These are phyloP conservation scores for Trichoderma sp. DNA, from an alignment of 2,329 filamentous ascomycete genomes.

Conservation along the genomic window DNA sequence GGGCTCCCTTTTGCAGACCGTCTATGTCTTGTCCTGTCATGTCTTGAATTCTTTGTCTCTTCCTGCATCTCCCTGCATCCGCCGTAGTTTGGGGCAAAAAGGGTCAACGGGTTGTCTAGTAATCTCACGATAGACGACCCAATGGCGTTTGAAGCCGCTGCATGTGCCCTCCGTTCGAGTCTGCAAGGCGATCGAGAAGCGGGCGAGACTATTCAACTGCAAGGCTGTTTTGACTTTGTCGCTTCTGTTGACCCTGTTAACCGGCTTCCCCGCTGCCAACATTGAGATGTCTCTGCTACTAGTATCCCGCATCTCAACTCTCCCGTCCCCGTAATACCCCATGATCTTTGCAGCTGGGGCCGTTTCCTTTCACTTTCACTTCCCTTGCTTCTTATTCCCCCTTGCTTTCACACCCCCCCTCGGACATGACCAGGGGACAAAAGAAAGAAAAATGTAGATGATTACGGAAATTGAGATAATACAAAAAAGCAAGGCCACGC, in stretches of 20 bases:
- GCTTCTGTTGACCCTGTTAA: no score
- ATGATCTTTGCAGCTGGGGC: not conserved
- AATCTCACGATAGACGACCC: slow-evolving; percentile 4
- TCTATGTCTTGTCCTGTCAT: not conserved
- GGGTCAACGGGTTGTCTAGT: no score
- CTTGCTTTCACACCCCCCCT: not conserved
- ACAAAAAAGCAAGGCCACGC: not conserved
- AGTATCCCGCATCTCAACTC: no score
- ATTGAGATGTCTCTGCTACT: no score
- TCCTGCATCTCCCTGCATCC: not conserved
- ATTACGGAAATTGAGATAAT: no score
- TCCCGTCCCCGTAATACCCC: no score
- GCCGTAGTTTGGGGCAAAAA: not conserved
- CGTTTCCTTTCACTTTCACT: not conserved
- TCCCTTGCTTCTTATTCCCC: not conserved
- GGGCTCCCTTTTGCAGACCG: no score
- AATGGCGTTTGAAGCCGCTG: not conserved
- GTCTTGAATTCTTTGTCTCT: not conserved
- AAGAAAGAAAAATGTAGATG: no score
- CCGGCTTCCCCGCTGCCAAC: not conserved
- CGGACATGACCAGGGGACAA: no score
- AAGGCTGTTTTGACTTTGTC: no score
- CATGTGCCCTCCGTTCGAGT: not conserved
- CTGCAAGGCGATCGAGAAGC: no score
- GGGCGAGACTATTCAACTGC: no score